Percentiles rank a stretch among this genome's conserved stretches.
phyloP scores from a whole-genome alignment of 306 rosid genomes.

The Pyrus bretschneideri region DNA sequence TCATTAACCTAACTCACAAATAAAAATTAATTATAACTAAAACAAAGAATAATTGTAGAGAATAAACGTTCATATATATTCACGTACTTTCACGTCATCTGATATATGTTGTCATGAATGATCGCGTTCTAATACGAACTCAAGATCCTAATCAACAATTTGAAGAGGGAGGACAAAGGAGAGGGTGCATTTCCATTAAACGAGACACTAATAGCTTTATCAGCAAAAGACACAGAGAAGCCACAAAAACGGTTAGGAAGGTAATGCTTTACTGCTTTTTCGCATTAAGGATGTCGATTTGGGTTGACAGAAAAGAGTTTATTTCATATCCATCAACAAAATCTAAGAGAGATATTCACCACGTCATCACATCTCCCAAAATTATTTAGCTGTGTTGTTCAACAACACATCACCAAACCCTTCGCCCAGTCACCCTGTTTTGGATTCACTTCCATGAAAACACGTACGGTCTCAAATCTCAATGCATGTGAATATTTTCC shows the following conservation, averaged over 20 bases:
- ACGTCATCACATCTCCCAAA: neutral
- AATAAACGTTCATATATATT: too few species aligned
- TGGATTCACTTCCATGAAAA: neutral
- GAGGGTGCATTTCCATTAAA: neutral
- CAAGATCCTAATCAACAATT: neutral
- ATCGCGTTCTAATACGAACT: neutral
- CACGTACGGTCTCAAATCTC: neutral
- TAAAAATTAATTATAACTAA: too few species aligned
- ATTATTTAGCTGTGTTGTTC: conserved; percentile 6
- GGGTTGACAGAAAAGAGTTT: neutral
- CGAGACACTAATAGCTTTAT: neutral
- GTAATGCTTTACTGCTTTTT: neutral
- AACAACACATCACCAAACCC: conserved; percentile 14
- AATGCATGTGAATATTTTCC: conserved; percentile 1
- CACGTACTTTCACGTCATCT: too few species aligned
- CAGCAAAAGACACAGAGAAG: neutral
- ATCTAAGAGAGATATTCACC: conserved; percentile 4
- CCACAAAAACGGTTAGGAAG: conserved; percentile 12
- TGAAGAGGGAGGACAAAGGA: neutral
- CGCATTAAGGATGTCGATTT: neutral
- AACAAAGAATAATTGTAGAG: too few species aligned
- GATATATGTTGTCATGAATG: neutral
- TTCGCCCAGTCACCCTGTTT: neutral
- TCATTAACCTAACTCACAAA: too few species aligned
- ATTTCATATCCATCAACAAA: conserved; percentile 10